phyloP scores from a whole-genome alignment of 2,329 filamentous ascomycete genomes.

The Corinectria fuckeliana region DNA sequence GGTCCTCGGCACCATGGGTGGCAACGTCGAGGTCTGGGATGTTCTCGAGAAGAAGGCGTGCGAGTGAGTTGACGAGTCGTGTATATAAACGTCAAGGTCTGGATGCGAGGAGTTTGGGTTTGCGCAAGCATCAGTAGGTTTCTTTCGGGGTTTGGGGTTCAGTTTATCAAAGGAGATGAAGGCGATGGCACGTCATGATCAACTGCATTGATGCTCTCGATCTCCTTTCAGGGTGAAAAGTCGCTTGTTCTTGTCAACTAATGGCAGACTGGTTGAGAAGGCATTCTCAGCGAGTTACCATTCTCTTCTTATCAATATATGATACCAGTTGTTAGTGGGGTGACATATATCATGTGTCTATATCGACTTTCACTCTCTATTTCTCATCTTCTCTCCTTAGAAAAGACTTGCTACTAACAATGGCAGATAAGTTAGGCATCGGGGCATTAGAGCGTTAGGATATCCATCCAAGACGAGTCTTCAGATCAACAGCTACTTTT shows the following conservation, averaged over 20 bases:
- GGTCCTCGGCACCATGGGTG: constrained; percentile 45
- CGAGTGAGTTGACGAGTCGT: background rate
- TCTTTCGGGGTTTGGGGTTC: background rate
- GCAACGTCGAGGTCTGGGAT: constrained; percentile 45
- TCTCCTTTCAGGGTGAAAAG: background rate
- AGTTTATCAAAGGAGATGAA: background rate
- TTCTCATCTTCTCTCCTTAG: no score
- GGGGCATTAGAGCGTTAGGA: no score
- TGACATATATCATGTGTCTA: no score
- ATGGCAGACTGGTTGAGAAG: background rate
- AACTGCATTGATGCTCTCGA: background rate
- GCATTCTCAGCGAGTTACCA: background rate
- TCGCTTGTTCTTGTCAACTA: constrained; percentile 11
- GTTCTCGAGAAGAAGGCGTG: constrained; percentile 27
- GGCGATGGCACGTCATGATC: background rate
- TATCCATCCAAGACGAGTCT: no score
- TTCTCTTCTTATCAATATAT: background rate
- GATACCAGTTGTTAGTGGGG: no score
- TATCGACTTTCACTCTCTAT: no score
- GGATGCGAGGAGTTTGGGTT: background rate
- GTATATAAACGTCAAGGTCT: no score
- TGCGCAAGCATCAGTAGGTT: background rate
- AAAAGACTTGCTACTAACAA: no score
- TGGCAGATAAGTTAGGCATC: no score
- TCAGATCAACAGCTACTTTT: no score